A percentile compares a stretch with the other conserved stretches of the same genome.
Evolutionary conservation across 768 basidiomycete genomes (phyloP).

Genomic region (Tulasnella sp.): DNA sequence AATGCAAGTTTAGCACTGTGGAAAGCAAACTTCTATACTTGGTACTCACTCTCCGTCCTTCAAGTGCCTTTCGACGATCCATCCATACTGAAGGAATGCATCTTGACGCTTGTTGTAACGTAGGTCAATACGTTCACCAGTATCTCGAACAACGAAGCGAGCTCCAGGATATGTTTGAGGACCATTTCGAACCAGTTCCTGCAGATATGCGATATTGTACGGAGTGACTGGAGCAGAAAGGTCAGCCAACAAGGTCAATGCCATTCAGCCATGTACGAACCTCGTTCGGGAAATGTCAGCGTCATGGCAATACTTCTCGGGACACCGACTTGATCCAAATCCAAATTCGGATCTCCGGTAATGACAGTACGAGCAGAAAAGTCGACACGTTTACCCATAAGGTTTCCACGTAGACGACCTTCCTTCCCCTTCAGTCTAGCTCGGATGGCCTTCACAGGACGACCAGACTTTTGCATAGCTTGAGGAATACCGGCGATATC

Average conservation of each 20-base stretch:
- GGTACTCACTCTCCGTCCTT: slow-evolving; percentile 91
- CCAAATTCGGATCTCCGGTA: slow-evolving; percentile 94
- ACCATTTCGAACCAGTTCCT: slow-evolving; percentile 89
- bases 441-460: slow-evolving; percentile 96
- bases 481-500: slow-evolving; percentile 97
- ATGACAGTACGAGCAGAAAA: slow-evolving; percentile 99
- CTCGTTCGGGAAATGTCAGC: slow-evolving; percentile 91
- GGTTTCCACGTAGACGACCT: slow-evolving; percentile 89
- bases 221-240: slow-evolving; percentile 59
- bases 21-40: not conserved
- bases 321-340: slow-evolving; percentile 94
- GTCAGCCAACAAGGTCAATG: too few species aligned
- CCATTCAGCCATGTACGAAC: slow-evolving; percentile 37
- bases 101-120: slow-evolving; percentile 94
- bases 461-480: slow-evolving; percentile 90
- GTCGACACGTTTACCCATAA: slow-evolving; percentile 99
- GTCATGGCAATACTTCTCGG: slow-evolving; percentile 95
- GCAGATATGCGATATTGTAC: slow-evolving; percentile 88
- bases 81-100: slow-evolving; percentile 91
- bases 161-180: slow-evolving; percentile 93
- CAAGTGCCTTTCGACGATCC: slow-evolving; percentile 95
- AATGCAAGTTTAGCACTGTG: not conserved
- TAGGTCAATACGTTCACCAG: slow-evolving; percentile 91
- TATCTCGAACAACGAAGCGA: slow-evolving; percentile 91
- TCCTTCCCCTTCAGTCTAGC: slow-evolving; percentile 98